Base-by-base conservation (phyloP, 768 basidiomycete species). In the Phallus indusiatus region DNA sequence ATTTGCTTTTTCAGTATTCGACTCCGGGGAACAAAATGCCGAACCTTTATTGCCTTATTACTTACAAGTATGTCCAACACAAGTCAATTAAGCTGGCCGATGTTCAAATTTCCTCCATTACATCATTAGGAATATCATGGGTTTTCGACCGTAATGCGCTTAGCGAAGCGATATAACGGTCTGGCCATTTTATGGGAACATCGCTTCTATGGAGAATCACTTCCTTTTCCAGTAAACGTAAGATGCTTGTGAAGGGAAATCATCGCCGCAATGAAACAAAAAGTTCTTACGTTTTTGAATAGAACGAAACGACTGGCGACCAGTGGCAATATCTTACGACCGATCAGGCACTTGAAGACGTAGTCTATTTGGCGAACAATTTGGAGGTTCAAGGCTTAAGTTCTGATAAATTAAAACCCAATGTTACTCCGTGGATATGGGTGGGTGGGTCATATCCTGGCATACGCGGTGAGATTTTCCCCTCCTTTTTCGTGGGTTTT, bases 371-470 rank as follows among this genome's bases (percentile, higher is more conserved):
- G 60, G 77, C 78, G 17, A 71, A 78, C 49, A 69, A 70, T 8
- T 77, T 78, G 63, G 57, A 60, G 7, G 56, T 62, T 46, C 65
- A 64, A 7, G 54, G 37, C 42, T 55, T 62, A 22, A 60, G 18
- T 42, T 48, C 54, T 34, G 56, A 69, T 37, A 62, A 68, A 3
- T 60, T 80, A 7, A 76, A 78, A 66, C 78, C 78, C 0, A 73
- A 72, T 28, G 59, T 59, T 14, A 74, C 72, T 0, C 78, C 78
- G 1, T 80, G 78, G 78, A 60, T 80, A 2, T 77, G 74, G 68
- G 67, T 80, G 6, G 78, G 78, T 0, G 78, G 77, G 4, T 79
- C 78, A 4, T 80, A 80, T 61, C 78, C 78, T 0, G 78, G 78
- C 0, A 67, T 78, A 20, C 70, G 78, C 21, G 56, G 56, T 57